phyloP scores from a whole-genome alignment of 352 stramenopile species.

The Globisporangium cystogenes region DNA sequence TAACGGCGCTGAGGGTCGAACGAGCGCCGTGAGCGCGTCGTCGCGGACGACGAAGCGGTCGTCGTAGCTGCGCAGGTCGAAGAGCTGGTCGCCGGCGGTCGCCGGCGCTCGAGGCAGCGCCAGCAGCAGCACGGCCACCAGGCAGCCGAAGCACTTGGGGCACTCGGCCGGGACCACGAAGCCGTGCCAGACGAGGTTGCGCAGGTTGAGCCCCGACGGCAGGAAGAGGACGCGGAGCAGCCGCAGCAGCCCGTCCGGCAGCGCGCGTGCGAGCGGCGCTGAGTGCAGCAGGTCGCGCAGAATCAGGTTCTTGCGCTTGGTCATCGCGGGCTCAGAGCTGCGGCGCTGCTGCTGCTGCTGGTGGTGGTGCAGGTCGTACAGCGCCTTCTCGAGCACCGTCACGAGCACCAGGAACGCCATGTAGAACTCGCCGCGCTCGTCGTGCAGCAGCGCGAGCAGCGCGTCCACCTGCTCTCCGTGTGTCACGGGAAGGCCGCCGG shows the following conservation, averaged over 20 bases:
- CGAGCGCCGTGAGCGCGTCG: not conserved
- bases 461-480: constrained; percentile 16
- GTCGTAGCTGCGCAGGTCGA: constrained; percentile 19
- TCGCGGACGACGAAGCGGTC: constrained; percentile 8
- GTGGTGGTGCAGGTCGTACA: constrained; percentile 48
- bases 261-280: constrained; percentile 17
- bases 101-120: constrained; percentile 14
- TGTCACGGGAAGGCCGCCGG: not conserved
- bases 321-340: not conserved
- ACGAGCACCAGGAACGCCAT: constrained; percentile 46
- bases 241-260: constrained; percentile 33
- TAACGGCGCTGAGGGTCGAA: too few relatives aligned
- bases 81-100: constrained; percentile 13
- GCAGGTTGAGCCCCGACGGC: constrained; percentile 52
- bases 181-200: constrained; percentile 70
- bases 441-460: constrained; percentile 18
- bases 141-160: constrained; percentile 46
- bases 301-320: constrained; percentile 58
- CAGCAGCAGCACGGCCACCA: constrained; percentile 43
- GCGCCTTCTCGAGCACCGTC: constrained; percentile 51
- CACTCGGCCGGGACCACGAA: constrained; percentile 50
- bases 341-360: constrained; percentile 11
- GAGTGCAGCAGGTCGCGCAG: constrained; percentile 56
- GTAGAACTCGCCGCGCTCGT: constrained; percentile 41
- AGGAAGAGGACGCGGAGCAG: constrained; percentile 53